These are phyloP conservation scores for Suillus sp. DNA, from an alignment of 768 basidiomycete species.

Conservation along the genomic window DNA sequence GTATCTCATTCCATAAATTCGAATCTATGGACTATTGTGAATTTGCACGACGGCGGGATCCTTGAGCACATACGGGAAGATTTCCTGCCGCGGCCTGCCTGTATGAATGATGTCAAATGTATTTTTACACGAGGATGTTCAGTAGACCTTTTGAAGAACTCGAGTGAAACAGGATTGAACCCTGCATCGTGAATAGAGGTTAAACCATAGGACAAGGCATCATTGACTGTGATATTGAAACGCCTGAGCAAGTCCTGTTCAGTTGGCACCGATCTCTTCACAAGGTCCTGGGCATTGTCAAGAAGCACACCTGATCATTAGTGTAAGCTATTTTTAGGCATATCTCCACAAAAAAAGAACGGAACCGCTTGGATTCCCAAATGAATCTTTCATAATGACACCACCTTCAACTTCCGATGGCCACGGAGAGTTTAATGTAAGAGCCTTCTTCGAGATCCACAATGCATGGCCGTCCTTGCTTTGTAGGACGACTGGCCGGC, in stretches of 20 bases:
- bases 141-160: constrained; percentile 68
- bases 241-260: constrained; percentile 61
- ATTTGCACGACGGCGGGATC: constrained; percentile 13
- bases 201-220: constrained; percentile 72
- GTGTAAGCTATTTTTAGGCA: constrained; percentile 11
- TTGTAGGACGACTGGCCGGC: constrained; percentile 73
- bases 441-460: constrained; percentile 74
- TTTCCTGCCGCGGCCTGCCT: constrained; percentile 63
- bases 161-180: constrained; percentile 64
- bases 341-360: constrained; percentile 15
- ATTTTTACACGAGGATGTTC: constrained; percentile 3
- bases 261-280: constrained; percentile 64
- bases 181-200: constrained; percentile 90
- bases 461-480: constrained; percentile 89
- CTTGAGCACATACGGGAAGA: constrained; percentile 54
- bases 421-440: constrained; percentile 60
- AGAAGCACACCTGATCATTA: constrained; percentile 61
- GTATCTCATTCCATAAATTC: constrained; percentile 77
- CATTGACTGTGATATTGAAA: constrained; percentile 62
- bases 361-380: constrained; percentile 72
- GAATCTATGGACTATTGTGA: constrained; percentile 48
- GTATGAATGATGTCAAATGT: constrained; percentile 9
- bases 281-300: constrained; percentile 84
- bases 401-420: constrained; percentile 80
- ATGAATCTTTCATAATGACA: constrained; percentile 66